These are phyloP conservation scores for Diversispora epigaea DNA, from an alignment of 192 early-diverging fungal genomes.

Conservation along the genomic window DNA sequence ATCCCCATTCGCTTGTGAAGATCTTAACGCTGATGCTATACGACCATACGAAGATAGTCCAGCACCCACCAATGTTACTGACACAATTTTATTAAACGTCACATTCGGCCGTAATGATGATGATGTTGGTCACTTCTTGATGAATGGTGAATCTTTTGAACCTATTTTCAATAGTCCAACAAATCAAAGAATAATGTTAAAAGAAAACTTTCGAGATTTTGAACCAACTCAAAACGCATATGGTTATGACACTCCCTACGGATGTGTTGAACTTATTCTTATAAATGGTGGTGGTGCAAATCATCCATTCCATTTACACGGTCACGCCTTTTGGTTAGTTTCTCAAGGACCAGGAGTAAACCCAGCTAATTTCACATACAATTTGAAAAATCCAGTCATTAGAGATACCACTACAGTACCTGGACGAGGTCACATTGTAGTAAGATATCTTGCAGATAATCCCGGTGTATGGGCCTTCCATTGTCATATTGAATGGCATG, in stretches of 20 bases:
- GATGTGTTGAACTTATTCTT: conserved; percentile 33
- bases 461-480: conserved; percentile 36
- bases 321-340: conserved; percentile 48
- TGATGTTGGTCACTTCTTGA: no score
- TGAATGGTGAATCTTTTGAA: no score
- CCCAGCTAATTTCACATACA: conserved; percentile 36
- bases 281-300: conserved; percentile 22
- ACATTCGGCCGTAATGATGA: no score
- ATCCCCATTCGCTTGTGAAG: no score
- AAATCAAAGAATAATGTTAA: no score
- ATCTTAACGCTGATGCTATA: conserved; percentile 29
- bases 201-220: background rate
- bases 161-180: no score
- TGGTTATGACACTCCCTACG: conserved; percentile 16
- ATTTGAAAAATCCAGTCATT: conserved; percentile 58
- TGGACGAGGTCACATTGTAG: conserved; percentile 55
- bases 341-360: conserved; percentile 34
- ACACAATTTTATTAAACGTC: no score
- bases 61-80: conserved; percentile 13
- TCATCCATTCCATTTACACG: conserved; percentile 40
- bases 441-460: conserved; percentile 30
- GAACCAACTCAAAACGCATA: conserved; percentile 66
- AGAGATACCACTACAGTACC: conserved; percentile 77
- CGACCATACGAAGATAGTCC: conserved; percentile 30
- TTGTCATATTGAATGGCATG: conserved; percentile 38